Base-by-base conservation (phyloP, 306 rosid species). In the Cucumis cinereus region DNA sequence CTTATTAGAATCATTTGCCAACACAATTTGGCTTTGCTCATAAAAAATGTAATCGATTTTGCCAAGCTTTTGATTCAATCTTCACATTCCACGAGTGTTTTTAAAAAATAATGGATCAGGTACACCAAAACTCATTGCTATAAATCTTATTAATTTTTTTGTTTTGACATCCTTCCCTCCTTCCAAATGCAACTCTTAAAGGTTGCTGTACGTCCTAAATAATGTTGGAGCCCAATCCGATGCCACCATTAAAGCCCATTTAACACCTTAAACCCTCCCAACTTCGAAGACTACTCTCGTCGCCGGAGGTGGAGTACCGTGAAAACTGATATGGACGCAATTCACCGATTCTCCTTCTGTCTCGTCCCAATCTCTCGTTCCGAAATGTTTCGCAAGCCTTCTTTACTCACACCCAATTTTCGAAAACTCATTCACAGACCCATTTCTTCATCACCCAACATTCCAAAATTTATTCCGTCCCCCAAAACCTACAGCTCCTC, bases 341-440 rank as follows among this genome's bases (percentile, higher is more conserved):
- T 85, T 77, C 81, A 78, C 77, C 84, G 88, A 67, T 75, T 67
- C 80, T 79, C 88, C 28, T 77, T 84, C 24, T 82, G 87, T 77
- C 79, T 84, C 78, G 60, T 60, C 26, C 88, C 86, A 7, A 64
- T 83, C 64, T 50, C 64, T 10, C 50, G 67, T 14, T 17, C 87
- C 56, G 71, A 69, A 73, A 81, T 76, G 36, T 36, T 58, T 69
- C 58, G 79, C 16, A 77, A 62, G 45, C 36, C 67, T 8, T 77
- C 73, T 41, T 11, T 79, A 20, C 13, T 47, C 11, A 6, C 58
- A 28, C 82, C 87, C 68, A 43, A 79, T 55, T 83, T 89, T 43
- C 75, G 28, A 19, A 20, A 17, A 8, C 76, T 67, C 40, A 26
- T 58, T 66, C 61, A 79, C n/a, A 22, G 9, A n/a, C 12, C 73